phyloP scores from a whole-genome alignment of 768 basidiomycete genomes.

The Suillus plorans region DNA sequence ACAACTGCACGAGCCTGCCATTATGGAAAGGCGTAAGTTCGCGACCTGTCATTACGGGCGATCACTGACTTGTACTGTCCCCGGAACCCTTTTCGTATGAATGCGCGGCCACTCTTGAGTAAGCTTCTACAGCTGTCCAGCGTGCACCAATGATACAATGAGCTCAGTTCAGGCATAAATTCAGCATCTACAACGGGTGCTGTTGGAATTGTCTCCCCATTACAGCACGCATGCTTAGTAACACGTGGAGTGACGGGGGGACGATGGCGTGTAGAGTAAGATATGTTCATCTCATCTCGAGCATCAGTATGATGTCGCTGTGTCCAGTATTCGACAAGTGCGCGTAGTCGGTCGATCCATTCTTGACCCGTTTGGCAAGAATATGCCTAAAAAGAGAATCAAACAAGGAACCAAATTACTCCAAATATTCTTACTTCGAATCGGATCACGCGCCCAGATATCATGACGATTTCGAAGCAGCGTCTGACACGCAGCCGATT shows the following conservation, averaged over 20 bases:
- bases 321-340: conserved; percentile 77
- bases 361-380: conserved; percentile 68
- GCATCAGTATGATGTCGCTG: conserved; percentile 74
- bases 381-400: conserved; percentile 48
- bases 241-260: conserved; percentile 61
- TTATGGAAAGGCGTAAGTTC: neutral
- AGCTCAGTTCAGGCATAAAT: conserved; percentile 55
- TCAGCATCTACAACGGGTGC: conserved; percentile 52
- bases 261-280: conserved; percentile 49
- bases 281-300: conserved; percentile 76
- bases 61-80: conserved; percentile 75
- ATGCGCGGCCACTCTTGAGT: conserved; percentile 70
- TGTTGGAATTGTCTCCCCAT: conserved; percentile 43
- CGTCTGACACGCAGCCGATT: conserved; percentile 53
- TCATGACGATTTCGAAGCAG: conserved; percentile 76
- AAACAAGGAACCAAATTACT: neutral
- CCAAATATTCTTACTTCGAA: conserved; percentile 64
- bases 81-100: conserved; percentile 63
- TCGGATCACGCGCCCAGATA: conserved; percentile 63
- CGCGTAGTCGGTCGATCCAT: conserved; percentile 79
- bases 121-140: conserved; percentile 78
- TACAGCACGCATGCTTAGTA: conserved; percentile 25
- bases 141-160: conserved; percentile 86
- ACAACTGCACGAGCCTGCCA: conserved; percentile 63
- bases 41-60: neutral